phyloP scores from a whole-genome alignment of 2,329 filamentous ascomycete genomes.

The Colletotrichum spaethianum region DNA sequence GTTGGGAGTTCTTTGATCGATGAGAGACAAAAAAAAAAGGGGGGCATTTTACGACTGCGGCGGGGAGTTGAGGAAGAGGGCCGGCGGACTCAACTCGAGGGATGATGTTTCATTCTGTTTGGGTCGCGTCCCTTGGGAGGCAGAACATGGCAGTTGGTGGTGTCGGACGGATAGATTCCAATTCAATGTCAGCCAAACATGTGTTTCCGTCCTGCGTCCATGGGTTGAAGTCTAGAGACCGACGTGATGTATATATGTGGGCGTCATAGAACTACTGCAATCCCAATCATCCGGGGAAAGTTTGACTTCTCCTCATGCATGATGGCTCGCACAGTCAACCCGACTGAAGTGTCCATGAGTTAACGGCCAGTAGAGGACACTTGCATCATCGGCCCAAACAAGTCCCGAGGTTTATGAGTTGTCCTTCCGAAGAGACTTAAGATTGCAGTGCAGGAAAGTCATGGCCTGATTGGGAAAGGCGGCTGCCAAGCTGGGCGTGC shows the following conservation, averaged over 20 bases:
- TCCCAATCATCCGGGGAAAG: background rate
- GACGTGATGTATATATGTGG: background rate
- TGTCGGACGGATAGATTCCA: conserved; percentile 1
- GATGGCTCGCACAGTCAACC: background rate
- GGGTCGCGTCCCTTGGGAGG: background rate
- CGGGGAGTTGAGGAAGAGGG: conserved; percentile 20
- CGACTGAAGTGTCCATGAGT: too few species aligned
- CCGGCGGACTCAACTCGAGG: background rate
- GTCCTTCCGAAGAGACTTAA: too few species aligned
- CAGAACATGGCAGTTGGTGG: background rate
- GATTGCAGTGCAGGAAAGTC: too few species aligned
- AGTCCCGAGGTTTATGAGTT: too few species aligned
- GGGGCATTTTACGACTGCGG: conserved; percentile 21
- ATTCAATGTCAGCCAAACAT: background rate
- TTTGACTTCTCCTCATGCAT: background rate
- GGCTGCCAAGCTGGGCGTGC: too few species aligned
- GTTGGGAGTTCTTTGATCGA: conserved; percentile 35
- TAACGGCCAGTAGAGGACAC: background rate
- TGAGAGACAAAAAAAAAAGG: conserved; percentile 29
- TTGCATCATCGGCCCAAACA: background rate
- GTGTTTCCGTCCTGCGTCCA: background rate
- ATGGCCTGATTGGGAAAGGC: too few species aligned
- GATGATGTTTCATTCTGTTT: background rate
- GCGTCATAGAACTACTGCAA: too few species aligned
- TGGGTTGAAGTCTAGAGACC: too few species aligned